phyloP scores from a whole-genome alignment of 2,329 filamentous ascomycete species.

The Aspergillus fructus region DNA sequence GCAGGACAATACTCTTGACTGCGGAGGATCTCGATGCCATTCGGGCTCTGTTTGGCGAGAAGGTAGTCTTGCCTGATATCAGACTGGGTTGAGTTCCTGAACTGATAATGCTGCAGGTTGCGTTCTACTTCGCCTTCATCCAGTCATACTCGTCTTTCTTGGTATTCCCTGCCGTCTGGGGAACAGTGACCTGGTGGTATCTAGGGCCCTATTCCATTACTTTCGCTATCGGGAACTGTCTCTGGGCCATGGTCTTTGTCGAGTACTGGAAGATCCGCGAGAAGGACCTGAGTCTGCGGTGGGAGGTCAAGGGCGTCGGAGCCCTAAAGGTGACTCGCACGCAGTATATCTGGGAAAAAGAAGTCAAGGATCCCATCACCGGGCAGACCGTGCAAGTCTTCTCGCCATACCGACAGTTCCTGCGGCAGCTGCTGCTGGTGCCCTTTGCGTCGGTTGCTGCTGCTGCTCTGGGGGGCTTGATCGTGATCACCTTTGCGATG shows the following conservation, averaged over 20 bases:
- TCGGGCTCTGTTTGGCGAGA: conserved; percentile 74
- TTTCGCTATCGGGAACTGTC: conserved; percentile 73
- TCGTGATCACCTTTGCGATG: conserved; percentile 82
- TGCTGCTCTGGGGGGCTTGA: conserved; percentile 74
- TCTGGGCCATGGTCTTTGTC: conserved; percentile 89
- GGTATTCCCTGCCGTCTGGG: conserved; percentile 76
- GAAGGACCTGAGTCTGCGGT: conserved; percentile 78
- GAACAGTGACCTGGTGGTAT: conserved; percentile 75
- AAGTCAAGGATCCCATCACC: conserved; percentile 75
- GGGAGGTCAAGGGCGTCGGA: conserved; percentile 84
- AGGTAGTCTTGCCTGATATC: conserved; percentile 25
- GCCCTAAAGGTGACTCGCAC: conserved; percentile 74
- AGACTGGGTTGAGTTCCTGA: no score
- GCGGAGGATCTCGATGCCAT: conserved; percentile 72
- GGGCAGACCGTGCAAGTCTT: conserved; percentile 77
- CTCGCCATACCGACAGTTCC: conserved; percentile 70
- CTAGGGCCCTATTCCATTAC: conserved; percentile 79
- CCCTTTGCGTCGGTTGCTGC: conserved; percentile 76
- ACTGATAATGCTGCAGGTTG: conserved; percentile 50
- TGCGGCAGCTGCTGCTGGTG: conserved; percentile 75
- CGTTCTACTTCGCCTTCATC: conserved; percentile 93
- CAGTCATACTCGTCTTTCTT: conserved; percentile 88
- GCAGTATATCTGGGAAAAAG: conserved; percentile 77
- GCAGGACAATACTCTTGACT: conserved; percentile 61
- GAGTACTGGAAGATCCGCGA: conserved; percentile 98